These are phyloP conservation scores for Pichia deserticola DNA, from an alignment of 805 yeast genomes.

Conservation along the genomic window DNA sequence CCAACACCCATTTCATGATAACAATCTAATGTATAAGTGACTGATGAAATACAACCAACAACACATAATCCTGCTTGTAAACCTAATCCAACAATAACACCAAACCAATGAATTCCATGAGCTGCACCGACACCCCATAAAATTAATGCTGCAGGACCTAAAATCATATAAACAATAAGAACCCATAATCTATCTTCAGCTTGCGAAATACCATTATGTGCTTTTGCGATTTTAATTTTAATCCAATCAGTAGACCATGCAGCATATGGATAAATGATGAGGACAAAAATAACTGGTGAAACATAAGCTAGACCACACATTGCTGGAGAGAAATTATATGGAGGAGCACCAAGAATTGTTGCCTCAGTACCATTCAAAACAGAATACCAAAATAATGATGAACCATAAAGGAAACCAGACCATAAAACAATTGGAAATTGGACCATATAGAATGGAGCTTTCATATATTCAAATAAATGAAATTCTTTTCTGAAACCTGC, in stretches of 20 bases:
- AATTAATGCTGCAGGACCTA: slow-evolving; percentile 49
- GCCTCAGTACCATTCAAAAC: slow-evolving; percentile 44
- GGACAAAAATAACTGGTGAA: slow-evolving; percentile 44
- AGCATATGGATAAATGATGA: slow-evolving; percentile 36
- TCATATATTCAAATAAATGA: slow-evolving; percentile 22
- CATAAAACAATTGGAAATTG: slow-evolving; percentile 50
- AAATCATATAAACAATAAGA: slow-evolving; percentile 35
- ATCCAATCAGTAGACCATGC: slow-evolving; percentile 48
- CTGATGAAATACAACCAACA: slow-evolving; percentile 44
- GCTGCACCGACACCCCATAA: slow-evolving; percentile 62
- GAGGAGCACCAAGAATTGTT: slow-evolving; percentile 34
- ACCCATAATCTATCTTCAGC: slow-evolving; percentile 57
- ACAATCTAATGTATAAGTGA: slow-evolving; percentile 49
- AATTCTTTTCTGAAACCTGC: slow-evolving; percentile 29
- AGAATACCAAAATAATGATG: slow-evolving; percentile 41
- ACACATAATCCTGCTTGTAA: slow-evolving; percentile 47
- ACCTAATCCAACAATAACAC: slow-evolving; percentile 48
- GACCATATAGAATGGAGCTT: slow-evolving; percentile 35
- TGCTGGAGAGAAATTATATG: slow-evolving; percentile 44
- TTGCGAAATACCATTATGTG: slow-evolving; percentile 43
- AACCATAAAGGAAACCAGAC: slow-evolving; percentile 49
- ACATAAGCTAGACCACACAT: slow-evolving; percentile 44
- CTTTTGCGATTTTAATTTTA: slow-evolving; percentile 39
- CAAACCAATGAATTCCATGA: slow-evolving; percentile 47
- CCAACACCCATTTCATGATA: slow-evolving; percentile 48